Conservation (phyloP, 371 early-diverging fungal genomes). For the Mucor plumbeus region DNA sequence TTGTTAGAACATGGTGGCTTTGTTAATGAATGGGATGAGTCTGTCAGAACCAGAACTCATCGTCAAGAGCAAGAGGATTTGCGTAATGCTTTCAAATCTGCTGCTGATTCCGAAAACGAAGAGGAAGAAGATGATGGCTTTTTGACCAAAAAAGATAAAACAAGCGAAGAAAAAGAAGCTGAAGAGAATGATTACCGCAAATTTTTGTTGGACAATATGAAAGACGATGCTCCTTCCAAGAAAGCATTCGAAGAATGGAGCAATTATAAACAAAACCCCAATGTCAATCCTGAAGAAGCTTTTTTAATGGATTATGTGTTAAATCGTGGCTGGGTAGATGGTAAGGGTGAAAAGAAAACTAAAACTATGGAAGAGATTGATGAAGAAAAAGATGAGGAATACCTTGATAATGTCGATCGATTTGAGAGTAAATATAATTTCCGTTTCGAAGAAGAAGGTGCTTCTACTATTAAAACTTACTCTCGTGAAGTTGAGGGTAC, state of each 20-base stretch:
- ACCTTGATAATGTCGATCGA: constrained; percentile 77
- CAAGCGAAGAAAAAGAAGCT: constrained; percentile 69
- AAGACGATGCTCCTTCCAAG: constrained; percentile 53
- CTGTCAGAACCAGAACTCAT: constrained; percentile 59
- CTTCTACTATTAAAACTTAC: constrained; percentile 68
- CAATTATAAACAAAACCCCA: constrained; percentile 59
- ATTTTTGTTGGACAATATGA: constrained; percentile 84
- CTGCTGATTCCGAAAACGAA: constrained; percentile 47
- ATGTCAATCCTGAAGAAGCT: constrained; percentile 71
- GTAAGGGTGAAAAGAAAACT: constrained; percentile 46
- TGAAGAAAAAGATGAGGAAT: constrained; percentile 61
- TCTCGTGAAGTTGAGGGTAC: constrained; percentile 80
- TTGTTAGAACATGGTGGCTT: constrained; percentile 74
- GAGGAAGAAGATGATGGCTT: constrained; percentile 70
- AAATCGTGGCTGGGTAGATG: constrained; percentile 95
- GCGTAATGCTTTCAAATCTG: constrained; percentile 70
- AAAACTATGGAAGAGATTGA: constrained; percentile 57
- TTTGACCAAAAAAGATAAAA: constrained; percentile 73
- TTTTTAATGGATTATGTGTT: constrained; percentile 92
- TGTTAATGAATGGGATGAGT: constrained; percentile 62
- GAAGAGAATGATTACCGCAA: constrained; percentile 84
- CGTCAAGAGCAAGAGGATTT: constrained; percentile 86
- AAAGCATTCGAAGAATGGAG: constrained; percentile 69
- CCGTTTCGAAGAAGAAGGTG: constrained; percentile 90
- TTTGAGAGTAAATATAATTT: constrained; percentile 94